Evolutionary conservation across 768 basidiomycete species (phyloP), one percentile per base, ranked within the genome.

Genomic region (Cystoderma amianthinum): DNA sequence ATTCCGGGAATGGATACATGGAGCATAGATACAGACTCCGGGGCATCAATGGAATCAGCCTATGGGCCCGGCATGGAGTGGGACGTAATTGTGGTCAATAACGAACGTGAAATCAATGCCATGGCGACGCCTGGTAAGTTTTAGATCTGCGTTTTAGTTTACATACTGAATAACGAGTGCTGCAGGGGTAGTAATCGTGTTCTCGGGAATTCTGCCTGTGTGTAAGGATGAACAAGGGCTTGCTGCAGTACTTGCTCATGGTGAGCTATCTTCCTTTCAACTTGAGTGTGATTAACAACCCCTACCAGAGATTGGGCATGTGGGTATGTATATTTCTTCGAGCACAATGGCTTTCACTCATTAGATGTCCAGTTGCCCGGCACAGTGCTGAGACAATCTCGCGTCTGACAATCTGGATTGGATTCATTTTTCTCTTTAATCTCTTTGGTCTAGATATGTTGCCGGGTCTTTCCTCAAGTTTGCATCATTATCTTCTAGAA

Each of bases 191-290:
- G 81, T 96, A 40, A 73, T 92, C 22, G 86, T 97, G 7, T 95
- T 88, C 54, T 92, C 90, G 0, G 93, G 93, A 0, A 89, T 96
- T 24, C 58, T 96, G 3, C 88, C 86, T 0, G 63, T 93, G 4
- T 82, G 80, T 35, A 66, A 64, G 45, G 80, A 90, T 46, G 88
- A 92, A 49, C 74, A 85, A 51, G 90, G 89, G 0, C 64, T 97
- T 0, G 88, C 93, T 1, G 82, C 82, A 13, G 82, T 96, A 1
- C 62, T 97, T 2, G 78, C 86, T 1, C 93, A 96, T 57, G 90
- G 91, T 86, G 41, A 2, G 72, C 10, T 36, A 10, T n/a, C n/a
- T n/a, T n/a, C n/a, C n/a, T n/a, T n/a, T n/a, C n/a, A n/a, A n/a
- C n/a, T n/a, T n/a, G n/a, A n/a, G n/a, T n/a, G n/a, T n/a, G n/a